Percentiles rank a stretch among this genome's conserved stretches.
These are phyloP conservation scores for Beta corolliflora DNA, from an alignment of 179 eudicot genomes.

Conservation along the genomic window DNA sequence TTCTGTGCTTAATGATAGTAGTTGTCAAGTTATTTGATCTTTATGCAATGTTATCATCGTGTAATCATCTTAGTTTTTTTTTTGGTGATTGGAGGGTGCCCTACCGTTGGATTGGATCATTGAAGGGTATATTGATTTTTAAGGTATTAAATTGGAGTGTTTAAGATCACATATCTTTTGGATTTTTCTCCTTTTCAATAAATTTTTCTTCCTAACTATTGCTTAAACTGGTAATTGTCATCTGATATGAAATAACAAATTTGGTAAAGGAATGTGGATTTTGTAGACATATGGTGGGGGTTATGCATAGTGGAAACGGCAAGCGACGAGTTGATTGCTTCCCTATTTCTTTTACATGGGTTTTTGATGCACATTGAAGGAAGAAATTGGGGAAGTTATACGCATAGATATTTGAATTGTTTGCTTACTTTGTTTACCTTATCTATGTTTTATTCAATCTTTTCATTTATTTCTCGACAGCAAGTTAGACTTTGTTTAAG, in stretches of 20 bases:
- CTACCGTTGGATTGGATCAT: not conserved
- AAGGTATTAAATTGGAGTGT: not conserved
- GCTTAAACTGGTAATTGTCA: not conserved
- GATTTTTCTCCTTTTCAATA: not conserved
- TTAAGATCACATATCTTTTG: conserved; percentile 17
- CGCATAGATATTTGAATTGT: not conserved
- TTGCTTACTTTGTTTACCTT: not conserved
- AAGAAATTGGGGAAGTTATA: not conserved
- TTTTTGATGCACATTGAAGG: not conserved
- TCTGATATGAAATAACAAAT: not conserved
- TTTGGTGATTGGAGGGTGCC: not conserved
- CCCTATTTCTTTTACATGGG: not conserved
- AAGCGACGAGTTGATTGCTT: too few relatives aligned
- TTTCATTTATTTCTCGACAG: not conserved
- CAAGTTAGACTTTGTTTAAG: not conserved
- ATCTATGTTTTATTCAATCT: not conserved
- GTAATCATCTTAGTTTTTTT: not conserved
- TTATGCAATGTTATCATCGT: not conserved
- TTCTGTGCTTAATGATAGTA: conserved; percentile 18
- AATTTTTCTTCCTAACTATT: not conserved
- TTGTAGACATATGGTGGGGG: not conserved
- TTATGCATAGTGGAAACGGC: not conserved
- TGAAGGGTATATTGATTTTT: not conserved
- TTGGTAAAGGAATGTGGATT: not conserved
- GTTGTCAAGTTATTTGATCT: conserved; percentile 13